Evolutionary conservation across 1,284 basidiomycete genomes (phyloP).

Genomic region (Mixia osmundae): DNA sequence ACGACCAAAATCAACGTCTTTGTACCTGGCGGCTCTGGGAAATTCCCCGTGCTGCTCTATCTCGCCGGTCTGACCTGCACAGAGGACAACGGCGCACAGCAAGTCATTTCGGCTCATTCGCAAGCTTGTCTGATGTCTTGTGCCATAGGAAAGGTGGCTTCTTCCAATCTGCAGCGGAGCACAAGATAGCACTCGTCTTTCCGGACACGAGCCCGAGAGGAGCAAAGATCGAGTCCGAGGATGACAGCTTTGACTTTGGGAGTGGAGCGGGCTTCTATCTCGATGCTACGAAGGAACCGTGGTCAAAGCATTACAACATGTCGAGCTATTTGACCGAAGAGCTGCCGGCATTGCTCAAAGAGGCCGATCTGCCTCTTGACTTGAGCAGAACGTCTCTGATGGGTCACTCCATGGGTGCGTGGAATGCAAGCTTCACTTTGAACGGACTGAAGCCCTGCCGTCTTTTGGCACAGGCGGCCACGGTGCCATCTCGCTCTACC

Average conservation of each 20-base stretch:
- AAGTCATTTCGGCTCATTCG: conserved; percentile 28
- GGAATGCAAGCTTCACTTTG: background rate
- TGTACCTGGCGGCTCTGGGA: conserved; percentile 34
- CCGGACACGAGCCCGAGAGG: conserved; percentile 90
- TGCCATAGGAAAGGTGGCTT: conserved; percentile 21
- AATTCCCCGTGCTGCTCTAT: conserved; percentile 66
- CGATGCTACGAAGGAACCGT: conserved; percentile 59
- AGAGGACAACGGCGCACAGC: conserved; percentile 47
- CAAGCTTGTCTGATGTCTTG: background rate
- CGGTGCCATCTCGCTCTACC: conserved; percentile 77
- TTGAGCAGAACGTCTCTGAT: conserved; percentile 40
- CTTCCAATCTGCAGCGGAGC: too few relatives aligned
- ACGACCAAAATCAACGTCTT: conserved; percentile 73
- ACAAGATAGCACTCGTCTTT: conserved; percentile 77
- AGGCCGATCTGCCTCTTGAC: conserved; percentile 40
- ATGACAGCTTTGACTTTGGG: conserved; percentile 63
- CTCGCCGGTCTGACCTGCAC: conserved; percentile 85
- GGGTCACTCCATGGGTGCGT: conserved; percentile 32
- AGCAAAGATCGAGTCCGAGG: conserved; percentile 63
- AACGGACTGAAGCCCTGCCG: background rate
- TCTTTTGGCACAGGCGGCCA: conserved; percentile 42
- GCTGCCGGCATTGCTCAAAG: conserved; percentile 48
- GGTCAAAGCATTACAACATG: conserved; percentile 74
- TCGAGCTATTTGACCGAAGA: conserved; percentile 34
- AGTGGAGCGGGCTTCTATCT: conserved; percentile 82